These are phyloP conservation scores for Chrysosporium queenslandicum DNA, from an alignment of 2,329 filamentous ascomycete species.

Conservation along the genomic window DNA sequence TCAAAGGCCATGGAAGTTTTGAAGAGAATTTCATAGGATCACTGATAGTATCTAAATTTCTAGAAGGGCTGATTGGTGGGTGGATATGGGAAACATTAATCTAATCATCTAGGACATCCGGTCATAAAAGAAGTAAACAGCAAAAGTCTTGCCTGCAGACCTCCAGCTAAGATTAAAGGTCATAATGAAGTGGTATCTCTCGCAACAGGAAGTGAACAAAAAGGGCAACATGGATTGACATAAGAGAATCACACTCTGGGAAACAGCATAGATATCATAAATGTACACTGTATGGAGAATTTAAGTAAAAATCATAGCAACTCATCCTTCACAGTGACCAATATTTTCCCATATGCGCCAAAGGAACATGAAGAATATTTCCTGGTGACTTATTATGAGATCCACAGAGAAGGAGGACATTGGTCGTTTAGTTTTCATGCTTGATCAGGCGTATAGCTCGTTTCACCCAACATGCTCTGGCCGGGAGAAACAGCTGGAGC, in stretches of 20 bases:
- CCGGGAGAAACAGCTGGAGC: conserved; percentile 47
- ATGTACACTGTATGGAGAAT: too few species aligned
- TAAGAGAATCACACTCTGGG: too few species aligned
- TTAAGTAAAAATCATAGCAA: too few species aligned
- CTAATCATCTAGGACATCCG: neutral
- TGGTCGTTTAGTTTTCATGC: conserved; percentile 18
- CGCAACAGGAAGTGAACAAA: neutral
- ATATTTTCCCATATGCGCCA: neutral
- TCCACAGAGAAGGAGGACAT: neutral
- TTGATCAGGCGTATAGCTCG: conserved; percentile 58
- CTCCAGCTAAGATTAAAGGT: neutral
- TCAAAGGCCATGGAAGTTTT: too few species aligned
- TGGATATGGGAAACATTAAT: too few species aligned
- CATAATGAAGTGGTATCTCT: neutral
- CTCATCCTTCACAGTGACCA: neutral
- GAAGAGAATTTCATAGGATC: too few species aligned
- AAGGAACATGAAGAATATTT: neutral
- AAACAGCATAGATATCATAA: neutral
- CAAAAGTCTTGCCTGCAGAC: neutral
- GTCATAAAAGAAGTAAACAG: neutral
- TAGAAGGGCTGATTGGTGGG: too few species aligned
- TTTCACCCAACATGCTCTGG: conserved; percentile 55
- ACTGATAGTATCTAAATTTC: too few species aligned
- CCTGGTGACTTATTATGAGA: neutral
- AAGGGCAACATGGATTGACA: too few species aligned